Percentiles rank a stretch among this genome's conserved stretches.
These are phyloP conservation scores for Nakazawaea wyomingensis DNA, from an alignment of 805 yeast species.

Conservation along the genomic window DNA sequence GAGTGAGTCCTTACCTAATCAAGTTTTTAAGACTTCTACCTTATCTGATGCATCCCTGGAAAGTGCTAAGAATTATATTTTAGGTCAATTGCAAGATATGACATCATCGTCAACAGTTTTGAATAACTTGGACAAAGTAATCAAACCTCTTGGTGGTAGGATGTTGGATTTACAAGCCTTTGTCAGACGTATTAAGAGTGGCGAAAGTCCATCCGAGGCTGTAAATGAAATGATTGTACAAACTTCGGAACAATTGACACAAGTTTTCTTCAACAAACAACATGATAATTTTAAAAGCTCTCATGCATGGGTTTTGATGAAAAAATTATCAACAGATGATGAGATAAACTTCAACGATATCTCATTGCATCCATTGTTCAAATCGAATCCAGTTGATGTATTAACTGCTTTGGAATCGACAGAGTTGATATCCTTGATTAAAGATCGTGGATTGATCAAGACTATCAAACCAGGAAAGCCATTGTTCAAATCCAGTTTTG, in stretches of 20 bases:
- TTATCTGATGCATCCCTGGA: conserved; percentile 76
- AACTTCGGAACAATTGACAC: conserved; percentile 83
- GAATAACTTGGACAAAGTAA: conserved; percentile 44
- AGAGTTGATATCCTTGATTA: conserved; percentile 66
- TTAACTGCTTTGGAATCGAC: conserved; percentile 71
- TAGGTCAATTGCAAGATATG: conserved; percentile 40
- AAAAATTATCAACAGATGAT: conserved; percentile 48
- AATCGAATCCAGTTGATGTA: conserved; percentile 47
- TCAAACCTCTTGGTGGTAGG: conserved; percentile 87
- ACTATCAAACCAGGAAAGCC: conserved; percentile 80
- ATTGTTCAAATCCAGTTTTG: conserved; percentile 73
- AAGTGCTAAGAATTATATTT: conserved; percentile 68
- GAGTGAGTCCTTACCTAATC: conserved; percentile 74
- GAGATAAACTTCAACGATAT: conserved; percentile 46
- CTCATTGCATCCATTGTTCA: conserved; percentile 54
- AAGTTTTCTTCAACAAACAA: conserved; percentile 53
- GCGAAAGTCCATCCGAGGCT: conserved; percentile 78
- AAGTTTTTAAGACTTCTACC: conserved; percentile 70
- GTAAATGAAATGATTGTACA: conserved; percentile 74
- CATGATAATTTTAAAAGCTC: conserved; percentile 52
- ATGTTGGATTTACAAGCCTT: conserved; percentile 91
- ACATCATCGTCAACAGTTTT: conserved; percentile 17
- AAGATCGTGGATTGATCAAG: conserved; percentile 70
- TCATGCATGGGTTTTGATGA: conserved; percentile 85
- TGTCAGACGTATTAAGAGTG: conserved; percentile 80